Evolutionary conservation across 768 basidiomycete species (phyloP).

Genomic region (Lactarius hengduanensis): DNA sequence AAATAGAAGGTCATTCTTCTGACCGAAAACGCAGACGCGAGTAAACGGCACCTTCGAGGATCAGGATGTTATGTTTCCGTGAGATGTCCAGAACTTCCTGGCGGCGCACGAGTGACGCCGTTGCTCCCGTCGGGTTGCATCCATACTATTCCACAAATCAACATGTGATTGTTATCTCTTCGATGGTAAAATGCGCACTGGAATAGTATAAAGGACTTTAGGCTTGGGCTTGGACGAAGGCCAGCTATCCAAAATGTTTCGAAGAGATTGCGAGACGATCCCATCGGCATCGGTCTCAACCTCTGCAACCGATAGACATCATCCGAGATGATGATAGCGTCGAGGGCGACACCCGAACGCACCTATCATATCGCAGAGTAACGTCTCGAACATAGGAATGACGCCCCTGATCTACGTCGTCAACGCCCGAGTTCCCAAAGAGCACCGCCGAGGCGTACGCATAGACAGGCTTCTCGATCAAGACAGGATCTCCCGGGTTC

Average conservation of each 20-base stretch:
- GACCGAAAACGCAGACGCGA: neutral
- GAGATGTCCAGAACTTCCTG: conserved; percentile 71
- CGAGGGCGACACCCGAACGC: conserved; percentile 26
- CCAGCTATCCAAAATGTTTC: conserved; percentile 70
- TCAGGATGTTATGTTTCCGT: conserved; percentile 70
- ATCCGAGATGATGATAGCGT: neutral
- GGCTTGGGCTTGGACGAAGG: conserved; percentile 68
- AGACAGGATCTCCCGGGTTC: conserved; percentile 74
- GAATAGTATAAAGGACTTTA: conserved; percentile 78
- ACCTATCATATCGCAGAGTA: conserved; percentile 64
- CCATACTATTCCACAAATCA: conserved; percentile 53
- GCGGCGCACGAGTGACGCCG: conserved; percentile 65
- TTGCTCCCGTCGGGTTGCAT: conserved; percentile 84
- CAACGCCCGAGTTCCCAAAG: conserved; percentile 4
- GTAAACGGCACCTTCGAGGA: conserved; percentile 70
- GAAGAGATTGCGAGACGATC: conserved; percentile 57
- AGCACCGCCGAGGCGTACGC: conserved; percentile 45
- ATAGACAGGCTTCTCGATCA: conserved; percentile 83
- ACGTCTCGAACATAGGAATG: conserved; percentile 57
- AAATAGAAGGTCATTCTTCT: neutral
- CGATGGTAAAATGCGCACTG: conserved; percentile 40
- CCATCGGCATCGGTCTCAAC: conserved; percentile 76
- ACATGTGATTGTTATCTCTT: neutral
- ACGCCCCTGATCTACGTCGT: conserved; percentile 49
- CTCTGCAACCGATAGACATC: conserved; percentile 45